Conservation (phyloP, 1,284 basidiomycete genomes). For the Leccinum brunneo-olivaceum region DNA sequence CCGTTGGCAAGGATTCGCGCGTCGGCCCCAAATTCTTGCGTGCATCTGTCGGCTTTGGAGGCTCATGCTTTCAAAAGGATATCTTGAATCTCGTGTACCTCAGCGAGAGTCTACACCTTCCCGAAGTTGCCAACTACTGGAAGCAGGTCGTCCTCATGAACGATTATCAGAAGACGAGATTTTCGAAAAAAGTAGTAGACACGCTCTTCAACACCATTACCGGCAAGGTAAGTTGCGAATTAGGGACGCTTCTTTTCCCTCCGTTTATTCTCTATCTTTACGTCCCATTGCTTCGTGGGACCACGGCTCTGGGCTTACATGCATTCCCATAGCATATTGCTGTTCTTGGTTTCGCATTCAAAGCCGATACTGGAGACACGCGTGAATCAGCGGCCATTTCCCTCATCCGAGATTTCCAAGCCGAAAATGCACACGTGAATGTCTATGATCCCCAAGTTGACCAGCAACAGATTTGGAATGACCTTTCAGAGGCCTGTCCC, state of each 20-base stretch:
- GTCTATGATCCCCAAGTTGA: slow-evolving; percentile 91
- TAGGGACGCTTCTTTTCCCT: slow-evolving; percentile 6
- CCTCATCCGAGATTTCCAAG: slow-evolving; percentile 88
- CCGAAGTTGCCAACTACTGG: slow-evolving; percentile 99
- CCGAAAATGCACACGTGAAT: slow-evolving; percentile 81
- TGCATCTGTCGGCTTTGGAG: slow-evolving; percentile 94
- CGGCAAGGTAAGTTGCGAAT: slow-evolving; percentile 59
- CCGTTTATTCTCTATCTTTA: not conserved
- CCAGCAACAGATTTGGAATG: slow-evolving; percentile 67
- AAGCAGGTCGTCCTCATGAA: slow-evolving; percentile 92
- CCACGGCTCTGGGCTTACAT: slow-evolving; percentile 4
- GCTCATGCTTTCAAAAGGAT: slow-evolving; percentile 99
- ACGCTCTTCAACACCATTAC: slow-evolving; percentile 98
- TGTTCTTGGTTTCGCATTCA: slow-evolving; percentile 94
- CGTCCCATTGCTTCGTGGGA: not conserved
- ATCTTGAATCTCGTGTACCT: slow-evolving; percentile 98
- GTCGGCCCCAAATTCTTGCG: slow-evolving; percentile 95
- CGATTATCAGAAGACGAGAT: slow-evolving; percentile 90
- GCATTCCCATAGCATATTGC: slow-evolving; percentile 70
- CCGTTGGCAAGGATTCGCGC: slow-evolving; percentile 89
- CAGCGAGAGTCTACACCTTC: slow-evolving; percentile 87
- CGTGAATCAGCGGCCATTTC: slow-evolving; percentile 97
- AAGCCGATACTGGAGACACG: slow-evolving; percentile 95
- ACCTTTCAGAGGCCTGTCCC: slow-evolving; percentile 66
- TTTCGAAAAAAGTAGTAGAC: slow-evolving; percentile 87